Base-by-base conservation (phyloP, 1,284 basidiomycete genomes). In the Moniliella sp. region DNA sequence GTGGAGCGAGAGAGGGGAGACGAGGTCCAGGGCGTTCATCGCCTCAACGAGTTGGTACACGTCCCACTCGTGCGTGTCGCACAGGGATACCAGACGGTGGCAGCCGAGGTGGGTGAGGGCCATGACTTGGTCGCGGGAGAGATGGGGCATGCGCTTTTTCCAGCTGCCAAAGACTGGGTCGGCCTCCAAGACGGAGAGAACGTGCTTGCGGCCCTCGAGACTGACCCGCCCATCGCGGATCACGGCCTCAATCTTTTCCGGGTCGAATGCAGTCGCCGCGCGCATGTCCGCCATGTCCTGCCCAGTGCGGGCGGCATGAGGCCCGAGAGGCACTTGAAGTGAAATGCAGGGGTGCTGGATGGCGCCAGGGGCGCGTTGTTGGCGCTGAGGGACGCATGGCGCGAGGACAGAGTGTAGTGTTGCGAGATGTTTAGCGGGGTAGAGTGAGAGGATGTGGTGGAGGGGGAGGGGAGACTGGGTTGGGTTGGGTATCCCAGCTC, bases 51-150 rank as follows among this genome's bases (percentile, higher is more conserved):
- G 41, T 36, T 51, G 42, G 34, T 50, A 47, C 5, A 49, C 48
- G 15, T 42, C 43, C 50, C 50, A 54, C 7, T 42, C 50, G 33
- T 51, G 27, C 27, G 37, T 32, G 11, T 49, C 46, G 4, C 39
- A 45, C 4, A 54, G 30, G 27, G 49, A 43, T 27, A 54, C 36
- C n/a, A 54, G 37, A 3, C 50, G 43, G 1, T 49, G 39, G 31
- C 44, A 47, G 30, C 49, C 50, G 21, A 43, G 45, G 39, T 54
- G 50, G 3, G 46, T 45, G 31, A 49, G 40, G 7, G 41, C 37
- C 49, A 49, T 49, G 31, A 46, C 36, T 37, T 54, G 50, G 25
- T 54, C 50, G 12, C 50, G 39, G 33, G 50, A 50, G 45, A 49
- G 41, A 37, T 54, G 50, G 8, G 41, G 29, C 40, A 50, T 45